Conservation (phyloP, 371 early-diverging fungal species). For the Lichtheimia corymbifera region DNA sequence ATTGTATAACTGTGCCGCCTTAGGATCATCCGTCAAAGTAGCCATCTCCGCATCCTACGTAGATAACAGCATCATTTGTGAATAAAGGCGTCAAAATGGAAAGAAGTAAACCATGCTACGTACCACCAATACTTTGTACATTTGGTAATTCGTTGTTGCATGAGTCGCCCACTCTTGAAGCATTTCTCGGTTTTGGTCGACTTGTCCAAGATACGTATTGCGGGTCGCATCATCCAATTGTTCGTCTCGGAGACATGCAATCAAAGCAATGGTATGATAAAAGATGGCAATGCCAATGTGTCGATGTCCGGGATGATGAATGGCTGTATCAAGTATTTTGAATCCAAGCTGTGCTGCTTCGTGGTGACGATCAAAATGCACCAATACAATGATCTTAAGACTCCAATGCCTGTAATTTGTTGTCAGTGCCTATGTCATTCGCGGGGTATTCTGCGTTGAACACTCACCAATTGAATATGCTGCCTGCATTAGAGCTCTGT, state of each 20-base stretch:
- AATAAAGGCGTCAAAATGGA: background rate
- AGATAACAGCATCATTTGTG: background rate
- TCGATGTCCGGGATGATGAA: slow-evolving; percentile 35
- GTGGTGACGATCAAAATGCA: slow-evolving; percentile 40
- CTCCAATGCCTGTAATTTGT: slow-evolving; percentile 26
- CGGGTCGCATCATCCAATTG: slow-evolving; percentile 19
- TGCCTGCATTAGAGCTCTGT: slow-evolving; percentile 32
- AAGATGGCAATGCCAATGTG: slow-evolving; percentile 45
- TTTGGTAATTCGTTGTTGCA: slow-evolving; percentile 35
- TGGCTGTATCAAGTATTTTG: slow-evolving; percentile 29
- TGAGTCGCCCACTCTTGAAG: slow-evolving; percentile 31
- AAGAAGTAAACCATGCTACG: background rate
- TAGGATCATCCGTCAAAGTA: slow-evolving; percentile 19
- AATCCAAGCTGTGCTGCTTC: slow-evolving; percentile 42
- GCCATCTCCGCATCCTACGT: slow-evolving; percentile 36
- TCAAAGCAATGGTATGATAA: slow-evolving; percentile 39
- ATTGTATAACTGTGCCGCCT: slow-evolving; percentile 21
- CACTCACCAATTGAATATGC: slow-evolving; percentile 36
- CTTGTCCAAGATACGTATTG: slow-evolving; percentile 22
- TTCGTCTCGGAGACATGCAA: slow-evolving; percentile 29
- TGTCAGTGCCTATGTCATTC: slow-evolving; percentile 1
- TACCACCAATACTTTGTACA: slow-evolving; percentile 44
- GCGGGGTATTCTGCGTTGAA: no score
- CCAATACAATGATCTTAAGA: slow-evolving; percentile 41
- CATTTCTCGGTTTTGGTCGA: slow-evolving; percentile 21